Evolutionary conservation across 2,329 filamentous ascomycete genomes (phyloP).

Genomic region (Colletotrichum sp.): DNA sequence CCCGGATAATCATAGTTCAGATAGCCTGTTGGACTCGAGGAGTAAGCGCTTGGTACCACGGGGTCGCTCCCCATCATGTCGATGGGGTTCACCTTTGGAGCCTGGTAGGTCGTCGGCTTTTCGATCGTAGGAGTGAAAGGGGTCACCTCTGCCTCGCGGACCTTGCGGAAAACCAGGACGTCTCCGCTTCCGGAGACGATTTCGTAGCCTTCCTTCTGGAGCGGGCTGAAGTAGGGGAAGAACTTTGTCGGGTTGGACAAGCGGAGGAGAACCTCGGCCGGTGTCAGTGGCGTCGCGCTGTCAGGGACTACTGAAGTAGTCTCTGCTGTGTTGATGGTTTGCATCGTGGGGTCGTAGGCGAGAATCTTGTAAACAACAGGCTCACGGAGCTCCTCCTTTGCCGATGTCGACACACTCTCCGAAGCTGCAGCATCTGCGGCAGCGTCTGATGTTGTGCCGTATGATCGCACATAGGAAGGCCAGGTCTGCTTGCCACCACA

Average conservation of each 20-base stretch:
- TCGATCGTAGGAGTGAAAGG: conserved; percentile 3
- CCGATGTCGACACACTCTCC: neutral
- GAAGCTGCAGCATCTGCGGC: neutral
- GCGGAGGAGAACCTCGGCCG: conserved; percentile 64
- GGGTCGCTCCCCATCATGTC: conserved; percentile 54
- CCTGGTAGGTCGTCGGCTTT: conserved; percentile 15
- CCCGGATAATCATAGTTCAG: conserved; percentile 61
- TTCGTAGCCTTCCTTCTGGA: conserved; percentile 69
- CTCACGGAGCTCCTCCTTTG: conserved; percentile 15
- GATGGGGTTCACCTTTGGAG: conserved; percentile 59
- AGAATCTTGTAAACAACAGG: conserved; percentile 65
- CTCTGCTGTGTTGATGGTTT: conserved; percentile 63
- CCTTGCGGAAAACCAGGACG: conserved; percentile 71
- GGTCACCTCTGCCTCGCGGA: conserved; percentile 37
- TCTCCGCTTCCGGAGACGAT: conserved; percentile 68
- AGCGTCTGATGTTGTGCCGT: conserved; percentile 24
- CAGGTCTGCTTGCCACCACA: conserved; percentile 36
- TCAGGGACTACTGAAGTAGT: conserved; percentile 61
- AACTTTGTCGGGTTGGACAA: conserved; percentile 70
- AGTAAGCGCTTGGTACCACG: conserved; percentile 53
- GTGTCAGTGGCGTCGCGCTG: conserved; percentile 54
- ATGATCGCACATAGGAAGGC: conserved; percentile 41
- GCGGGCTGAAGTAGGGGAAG: conserved; percentile 63
- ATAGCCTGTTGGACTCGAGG: conserved; percentile 69
- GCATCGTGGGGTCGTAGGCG: conserved; percentile 65